phyloP scores from a whole-genome alignment of 2,329 filamentous ascomycete genomes.

The Daldinia sp. region DNA sequence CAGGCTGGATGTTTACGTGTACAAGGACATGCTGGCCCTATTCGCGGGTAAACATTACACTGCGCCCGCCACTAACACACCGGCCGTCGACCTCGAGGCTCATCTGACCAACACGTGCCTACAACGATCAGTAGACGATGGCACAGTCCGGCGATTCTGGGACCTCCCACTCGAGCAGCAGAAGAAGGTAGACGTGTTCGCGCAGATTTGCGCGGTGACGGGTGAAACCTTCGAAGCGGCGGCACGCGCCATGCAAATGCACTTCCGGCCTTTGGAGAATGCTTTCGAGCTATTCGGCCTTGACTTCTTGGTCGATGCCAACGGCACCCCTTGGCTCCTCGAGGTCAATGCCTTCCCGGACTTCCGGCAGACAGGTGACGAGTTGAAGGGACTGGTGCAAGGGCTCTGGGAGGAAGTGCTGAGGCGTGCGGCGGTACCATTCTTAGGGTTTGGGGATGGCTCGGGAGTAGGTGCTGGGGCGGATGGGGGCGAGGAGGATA shows the following conservation, averaged over 20 bases:
- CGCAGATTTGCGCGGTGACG: conserved; percentile 77
- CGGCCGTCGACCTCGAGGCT: conserved; percentile 65
- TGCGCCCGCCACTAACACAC: conserved; percentile 59
- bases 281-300: conserved; percentile 92
- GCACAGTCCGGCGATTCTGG: conserved; percentile 80
- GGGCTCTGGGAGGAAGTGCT: conserved; percentile 81
- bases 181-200: conserved; percentile 70
- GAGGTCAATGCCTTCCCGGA: conserved; percentile 98
- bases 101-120: conserved; percentile 97
- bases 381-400: conserved; percentile 74
- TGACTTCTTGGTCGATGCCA: conserved; percentile 82
- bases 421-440: conserved; percentile 69
- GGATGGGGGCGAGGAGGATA: conserved; percentile 38
- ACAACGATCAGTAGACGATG: conserved; percentile 69
- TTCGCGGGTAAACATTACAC: conserved; percentile 81
- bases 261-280: conserved; percentile 90
- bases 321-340: conserved; percentile 74
- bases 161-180: conserved; percentile 54
- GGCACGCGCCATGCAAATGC: conserved; percentile 80
- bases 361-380: conserved; percentile 87
- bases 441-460: conserved; percentile 60
- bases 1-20: conserved; percentile 82
- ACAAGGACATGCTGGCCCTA: conserved; percentile 89
- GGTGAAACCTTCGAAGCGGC: conserved; percentile 87
- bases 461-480: conserved; percentile 6